Evolutionary conservation across 179 eudicot species (phyloP), one percentile per base, ranked within the genome.

Genomic region (Beta corolliflora): DNA sequence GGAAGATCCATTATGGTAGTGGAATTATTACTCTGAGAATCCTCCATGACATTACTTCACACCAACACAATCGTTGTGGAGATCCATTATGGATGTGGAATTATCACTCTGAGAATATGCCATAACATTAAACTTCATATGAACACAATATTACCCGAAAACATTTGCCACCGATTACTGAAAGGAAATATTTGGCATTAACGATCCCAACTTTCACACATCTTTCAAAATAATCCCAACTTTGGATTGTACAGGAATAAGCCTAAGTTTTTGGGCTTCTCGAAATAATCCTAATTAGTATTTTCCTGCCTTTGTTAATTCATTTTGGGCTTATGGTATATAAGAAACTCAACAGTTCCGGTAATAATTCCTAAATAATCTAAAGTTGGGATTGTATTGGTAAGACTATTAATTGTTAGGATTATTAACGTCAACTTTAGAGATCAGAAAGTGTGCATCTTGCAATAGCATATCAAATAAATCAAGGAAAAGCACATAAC

Each of bases 1-100:
- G 98, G 90, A 79, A 93, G 91, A 83, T 91, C 89, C 87, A 81
- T 77, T 66, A 92, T 76, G 18, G 82, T 81, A 53, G 82, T 85
- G 53, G 82, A 46, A 54, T 63, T 45, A 25, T 25, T 74, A 46
- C 44, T 68, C 21, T 69, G 53, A 81, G 21, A 29, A 36, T 58
- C 77, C 59, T 78, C 85, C 80, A 85, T 59, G 46, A 54, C 45
- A 54, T 78, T 55, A 31, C 54, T 77, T 56, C 23, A 50, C 63
- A 73, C 44, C 15, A 61, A 53, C 52, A 25, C 55, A 56, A 25
- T 48, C 41, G 29, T 29, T 21, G 23, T 18, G 90, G 76, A 91
- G 90, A 81, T 91, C 88, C 87, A 79, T 74, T 58, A 89, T 76
- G 41, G 80, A 68, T 44, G 82, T 85, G 58, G 77, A 45, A 52